Evolutionary conservation across 441 rosid genomes (phyloP).

Genomic region (Erysimum pusillum): DNA sequence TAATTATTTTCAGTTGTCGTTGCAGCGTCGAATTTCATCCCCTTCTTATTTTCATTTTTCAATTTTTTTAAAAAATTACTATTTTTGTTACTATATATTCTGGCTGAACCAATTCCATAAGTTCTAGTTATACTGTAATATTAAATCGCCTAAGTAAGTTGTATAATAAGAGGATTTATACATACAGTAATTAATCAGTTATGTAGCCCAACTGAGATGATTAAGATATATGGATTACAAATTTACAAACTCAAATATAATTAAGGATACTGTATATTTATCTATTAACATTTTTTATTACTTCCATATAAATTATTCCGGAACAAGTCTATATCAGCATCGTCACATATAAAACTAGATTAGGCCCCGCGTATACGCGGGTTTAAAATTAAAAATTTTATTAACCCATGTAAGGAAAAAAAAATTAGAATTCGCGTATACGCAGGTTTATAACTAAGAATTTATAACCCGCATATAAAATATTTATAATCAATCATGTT

Average conservation of each 20-base stretch:
- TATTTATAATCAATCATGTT: too few relatives aligned
- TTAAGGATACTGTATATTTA: too few relatives aligned
- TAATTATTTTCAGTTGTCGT: conserved; percentile 1
- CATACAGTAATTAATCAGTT: not conserved
- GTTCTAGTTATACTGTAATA: not conserved
- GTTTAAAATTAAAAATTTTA: too few relatives aligned
- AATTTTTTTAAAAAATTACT: not conserved
- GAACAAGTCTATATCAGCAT: conserved; percentile 10
- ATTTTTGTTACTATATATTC: conserved; percentile 1
- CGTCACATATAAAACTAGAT: too few relatives aligned
- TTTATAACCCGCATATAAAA: too few relatives aligned
- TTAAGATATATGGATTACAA: conserved; percentile 3
- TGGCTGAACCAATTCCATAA: not conserved
- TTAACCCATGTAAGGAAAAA: too few relatives aligned
- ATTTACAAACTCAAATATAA: not conserved
- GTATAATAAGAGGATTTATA: not conserved
- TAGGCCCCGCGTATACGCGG: too few relatives aligned
- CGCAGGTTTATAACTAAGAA: too few relatives aligned
- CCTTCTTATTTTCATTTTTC: not conserved
- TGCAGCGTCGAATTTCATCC: conserved; percentile 34
- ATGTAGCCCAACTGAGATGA: conserved; percentile 15
- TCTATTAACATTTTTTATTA: not conserved
- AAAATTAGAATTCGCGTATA: too few relatives aligned
- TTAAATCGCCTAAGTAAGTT: not conserved
- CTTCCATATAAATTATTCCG: conserved; percentile 1